These are phyloP conservation scores for Penicillium sp. DNA, from an alignment of 2,329 filamentous ascomycete genomes.

Conservation along the genomic window DNA sequence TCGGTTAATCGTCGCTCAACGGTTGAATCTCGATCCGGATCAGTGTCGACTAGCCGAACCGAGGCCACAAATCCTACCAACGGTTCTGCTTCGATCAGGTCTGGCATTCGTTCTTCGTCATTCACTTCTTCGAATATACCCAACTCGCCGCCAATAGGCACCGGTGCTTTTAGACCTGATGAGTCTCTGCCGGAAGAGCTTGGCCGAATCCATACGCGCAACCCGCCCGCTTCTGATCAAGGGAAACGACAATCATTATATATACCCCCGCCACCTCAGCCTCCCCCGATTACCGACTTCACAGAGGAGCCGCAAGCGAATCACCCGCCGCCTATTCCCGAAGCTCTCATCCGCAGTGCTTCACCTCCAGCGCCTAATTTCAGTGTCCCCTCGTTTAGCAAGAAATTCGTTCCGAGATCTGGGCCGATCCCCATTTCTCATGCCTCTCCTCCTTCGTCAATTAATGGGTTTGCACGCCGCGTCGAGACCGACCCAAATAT, in stretches of 20 bases:
- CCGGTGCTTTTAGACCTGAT: conserved; percentile 13
- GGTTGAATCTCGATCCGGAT: conserved; percentile 31
- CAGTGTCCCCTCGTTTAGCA: conserved; percentile 43
- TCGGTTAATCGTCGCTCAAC: conserved; percentile 32
- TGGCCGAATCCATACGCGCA: conserved; percentile 14
- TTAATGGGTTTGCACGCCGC: conserved; percentile 11
- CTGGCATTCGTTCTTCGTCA: conserved; percentile 19
- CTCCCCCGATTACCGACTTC: conserved; percentile 10
- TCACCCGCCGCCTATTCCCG: conserved; percentile 26
- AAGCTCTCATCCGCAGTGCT: conserved; percentile 27
- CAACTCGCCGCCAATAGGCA: conserved; percentile 16
- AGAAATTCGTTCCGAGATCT: conserved; percentile 32
- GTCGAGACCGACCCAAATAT: conserved; percentile 20
- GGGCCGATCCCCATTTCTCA: conserved; percentile 14
- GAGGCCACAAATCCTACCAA: conserved; percentile 21
- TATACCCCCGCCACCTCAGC: conserved; percentile 6
- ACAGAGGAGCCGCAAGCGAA: conserved; percentile 22
- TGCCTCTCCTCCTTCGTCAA: conserved; percentile 17
- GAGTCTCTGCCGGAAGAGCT: conserved; percentile 14
- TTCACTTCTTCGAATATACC: conserved; percentile 16
- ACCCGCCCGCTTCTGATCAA: conserved; percentile 24
- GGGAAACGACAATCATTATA: conserved; percentile 30
- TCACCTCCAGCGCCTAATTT: conserved; percentile 42
- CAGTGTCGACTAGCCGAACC: conserved; percentile 28
- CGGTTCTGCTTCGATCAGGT: conserved; percentile 4